A percentile compares a stretch with the other conserved stretches of the same genome.
These are phyloP conservation scores for Echria macrotheca DNA, from an alignment of 495 filamentous ascomycete genomes.

Conservation along the genomic window DNA sequence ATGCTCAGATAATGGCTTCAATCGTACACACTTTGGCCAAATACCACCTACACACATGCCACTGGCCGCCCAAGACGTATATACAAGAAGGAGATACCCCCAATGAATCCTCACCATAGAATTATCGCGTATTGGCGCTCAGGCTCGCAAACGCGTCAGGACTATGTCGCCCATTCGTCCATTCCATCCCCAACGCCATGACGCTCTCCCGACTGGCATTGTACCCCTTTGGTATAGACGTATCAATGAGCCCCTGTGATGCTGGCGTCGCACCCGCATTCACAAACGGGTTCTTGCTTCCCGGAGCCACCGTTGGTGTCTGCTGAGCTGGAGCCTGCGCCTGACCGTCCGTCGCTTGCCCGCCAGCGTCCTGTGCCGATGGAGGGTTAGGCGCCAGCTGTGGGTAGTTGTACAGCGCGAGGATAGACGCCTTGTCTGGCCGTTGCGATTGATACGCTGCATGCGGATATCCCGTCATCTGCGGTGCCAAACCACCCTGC, in stretches of 20 bases:
- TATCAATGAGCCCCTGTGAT: conserved; percentile 16
- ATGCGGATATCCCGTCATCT: conserved; percentile 16
- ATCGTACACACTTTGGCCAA: too few relatives aligned
- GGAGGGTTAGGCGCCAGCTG: conserved; percentile 53
- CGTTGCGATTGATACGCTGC: conserved; percentile 32
- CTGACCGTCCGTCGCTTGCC: conserved; percentile 17
- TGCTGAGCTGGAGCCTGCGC: conserved; percentile 13
- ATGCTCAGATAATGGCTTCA: too few relatives aligned
- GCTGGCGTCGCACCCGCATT: conserved; percentile 13
- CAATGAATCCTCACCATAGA: too few relatives aligned
- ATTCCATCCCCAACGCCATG: conserved; percentile 63
- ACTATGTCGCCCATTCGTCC: conserved; percentile 75
- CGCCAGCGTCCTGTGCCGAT: neutral
- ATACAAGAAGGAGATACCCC: too few relatives aligned
- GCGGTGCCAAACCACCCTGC: conserved; percentile 11
- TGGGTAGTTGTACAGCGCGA: conserved; percentile 78
- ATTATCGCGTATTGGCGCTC: conserved; percentile 50
- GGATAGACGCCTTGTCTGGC: conserved; percentile 74
- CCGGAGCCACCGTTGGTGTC: conserved; percentile 23
- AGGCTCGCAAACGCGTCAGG: conserved; percentile 96
- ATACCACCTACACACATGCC: too few relatives aligned
- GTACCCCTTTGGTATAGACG: conserved; percentile 24
- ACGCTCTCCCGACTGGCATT: conserved; percentile 89
- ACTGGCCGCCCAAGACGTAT: too few relatives aligned
- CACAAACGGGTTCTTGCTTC: conserved; percentile 47